phyloP scores from a whole-genome alignment of 1,284 basidiomycete genomes.

The Pholiota adiposa region DNA sequence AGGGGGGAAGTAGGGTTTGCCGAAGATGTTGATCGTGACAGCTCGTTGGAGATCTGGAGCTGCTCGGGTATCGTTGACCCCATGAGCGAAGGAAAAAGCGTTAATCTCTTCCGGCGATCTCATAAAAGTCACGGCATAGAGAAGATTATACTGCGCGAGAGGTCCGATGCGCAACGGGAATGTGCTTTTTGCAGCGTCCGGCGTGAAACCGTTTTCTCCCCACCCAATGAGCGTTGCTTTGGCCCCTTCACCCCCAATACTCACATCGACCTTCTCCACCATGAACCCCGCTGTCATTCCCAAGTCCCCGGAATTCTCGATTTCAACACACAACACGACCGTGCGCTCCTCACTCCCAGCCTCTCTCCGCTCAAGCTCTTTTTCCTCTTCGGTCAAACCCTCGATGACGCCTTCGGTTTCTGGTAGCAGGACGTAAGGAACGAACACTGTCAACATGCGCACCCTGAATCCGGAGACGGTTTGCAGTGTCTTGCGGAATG shows the following conservation, averaged over 20 bases:
- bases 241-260: constrained; percentile 76
- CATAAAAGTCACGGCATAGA: constrained; percentile 83
- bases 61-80: constrained; percentile 22
- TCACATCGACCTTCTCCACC: constrained; percentile 73
- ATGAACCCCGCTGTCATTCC: constrained; percentile 65
- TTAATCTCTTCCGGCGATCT: constrained; percentile 59
- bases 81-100: constrained; percentile 28
- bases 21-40: constrained; percentile 79
- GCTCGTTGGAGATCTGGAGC: constrained; percentile 64
- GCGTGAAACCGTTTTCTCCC: constrained; percentile 51
- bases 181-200: constrained; percentile 42
- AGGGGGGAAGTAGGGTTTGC: constrained; percentile 59
- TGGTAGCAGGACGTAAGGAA: constrained; percentile 75
- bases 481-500: constrained; percentile 78
- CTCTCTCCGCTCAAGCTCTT: constrained; percentile 59
- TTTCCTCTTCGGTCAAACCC: constrained; percentile 48
- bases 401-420: constrained; percentile 35
- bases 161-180: constrained; percentile 76
- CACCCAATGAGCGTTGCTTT: constrained; percentile 72
- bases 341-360: constrained; percentile 82
- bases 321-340: constrained; percentile 84
- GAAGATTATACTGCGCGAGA: constrained; percentile 82
- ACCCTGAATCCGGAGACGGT: constrained; percentile 84
- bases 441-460: constrained; percentile 87
- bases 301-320: constrained; percentile 75